Conservation (phyloP, 257 asterid genomes). For the Anisodus tanguticus region DNA sequence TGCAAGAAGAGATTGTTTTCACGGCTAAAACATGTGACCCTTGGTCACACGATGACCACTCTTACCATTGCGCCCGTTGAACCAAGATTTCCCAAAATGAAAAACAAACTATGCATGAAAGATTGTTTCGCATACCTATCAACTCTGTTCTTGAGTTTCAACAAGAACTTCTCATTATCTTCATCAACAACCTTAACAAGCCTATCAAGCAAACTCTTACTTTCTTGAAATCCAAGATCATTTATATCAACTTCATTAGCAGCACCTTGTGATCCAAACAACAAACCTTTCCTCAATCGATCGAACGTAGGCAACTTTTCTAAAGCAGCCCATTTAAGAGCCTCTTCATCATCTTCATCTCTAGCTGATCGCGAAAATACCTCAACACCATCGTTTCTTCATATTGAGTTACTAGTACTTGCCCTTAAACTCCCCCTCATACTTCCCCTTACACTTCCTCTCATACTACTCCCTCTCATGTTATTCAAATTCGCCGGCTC, state of each 20-base stretch:
- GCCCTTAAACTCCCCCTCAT: conserved; percentile 29
- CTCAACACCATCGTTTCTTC: conserved; percentile 18
- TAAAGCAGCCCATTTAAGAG: conserved; percentile 68
- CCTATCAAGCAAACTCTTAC: conserved; percentile 53
- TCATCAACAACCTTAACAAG: conserved; percentile 53
- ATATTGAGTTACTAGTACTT: conserved; percentile 19
- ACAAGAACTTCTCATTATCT: conserved; percentile 68
- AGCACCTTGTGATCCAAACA: conserved; percentile 61
- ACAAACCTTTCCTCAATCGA: conserved; percentile 63
- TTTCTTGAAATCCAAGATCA: conserved; percentile 52
- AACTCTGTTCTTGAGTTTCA: conserved; percentile 60
- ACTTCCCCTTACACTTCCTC: conserved; percentile 14
- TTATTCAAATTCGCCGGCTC: neutral
- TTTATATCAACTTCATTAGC: conserved; percentile 54
- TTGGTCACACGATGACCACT: neutral
- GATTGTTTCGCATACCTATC: conserved; percentile 50
- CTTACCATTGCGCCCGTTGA: neutral
- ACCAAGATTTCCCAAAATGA: neutral
- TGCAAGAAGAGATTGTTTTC: too few species aligned
- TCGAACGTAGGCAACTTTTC: conserved; percentile 73
- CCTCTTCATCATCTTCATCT: conserved; percentile 74
- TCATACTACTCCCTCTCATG: conserved; percentile 23
- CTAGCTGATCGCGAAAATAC: conserved; percentile 55
- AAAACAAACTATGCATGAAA: neutral
- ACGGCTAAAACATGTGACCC: too few species aligned